Percentiles rank a stretch among this genome's conserved stretches.
phyloP scores from a whole-genome alignment of 495 filamentous ascomycete genomes.

The Peziza echinospora region DNA sequence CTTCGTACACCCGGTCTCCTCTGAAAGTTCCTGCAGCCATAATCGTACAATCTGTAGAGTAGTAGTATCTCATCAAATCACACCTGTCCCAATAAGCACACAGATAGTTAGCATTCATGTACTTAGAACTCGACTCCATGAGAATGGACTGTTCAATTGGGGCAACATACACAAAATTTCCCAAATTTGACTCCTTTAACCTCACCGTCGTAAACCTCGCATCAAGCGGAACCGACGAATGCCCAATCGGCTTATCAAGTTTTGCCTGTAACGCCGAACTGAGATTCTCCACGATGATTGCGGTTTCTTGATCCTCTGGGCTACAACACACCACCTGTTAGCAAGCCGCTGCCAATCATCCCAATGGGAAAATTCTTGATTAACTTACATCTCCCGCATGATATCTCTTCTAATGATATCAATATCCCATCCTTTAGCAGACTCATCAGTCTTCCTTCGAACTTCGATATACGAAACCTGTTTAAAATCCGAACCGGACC shows the following conservation, averaged over 20 bases:
- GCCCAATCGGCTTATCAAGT: slow-evolving; percentile 64
- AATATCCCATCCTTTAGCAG: slow-evolving; percentile 41
- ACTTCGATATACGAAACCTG: slow-evolving; percentile 74
- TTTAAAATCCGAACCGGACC: slow-evolving; percentile 76
- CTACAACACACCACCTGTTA: slow-evolving; percentile 19
- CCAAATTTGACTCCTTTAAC: slow-evolving; percentile 54
- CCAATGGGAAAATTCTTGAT: not conserved
- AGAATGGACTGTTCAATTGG: too few species aligned
- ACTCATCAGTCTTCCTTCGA: slow-evolving; percentile 29
- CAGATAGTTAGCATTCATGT: not conserved
- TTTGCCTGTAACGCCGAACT: slow-evolving; percentile 49
- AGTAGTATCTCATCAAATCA: slow-evolving; percentile 71
- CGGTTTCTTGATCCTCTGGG: slow-evolving; percentile 34
- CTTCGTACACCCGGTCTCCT: slow-evolving; percentile 71
- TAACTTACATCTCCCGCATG: slow-evolving; percentile 25
- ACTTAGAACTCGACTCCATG: not conserved
- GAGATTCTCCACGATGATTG: slow-evolving; percentile 39
- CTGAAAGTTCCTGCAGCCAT: slow-evolving; percentile 81
- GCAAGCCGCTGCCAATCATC: not conserved
- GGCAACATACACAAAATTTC: slow-evolving; percentile 44
- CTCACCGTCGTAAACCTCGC: slow-evolving; percentile 68
- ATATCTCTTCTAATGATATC: slow-evolving; percentile 55
- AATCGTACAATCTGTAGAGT: slow-evolving; percentile 54
- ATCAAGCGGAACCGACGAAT: slow-evolving; percentile 57
- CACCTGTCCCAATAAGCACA: slow-evolving; percentile 22